Conservation (phyloP, 768 basidiomycete genomes). For the Russula ochroleuca region DNA sequence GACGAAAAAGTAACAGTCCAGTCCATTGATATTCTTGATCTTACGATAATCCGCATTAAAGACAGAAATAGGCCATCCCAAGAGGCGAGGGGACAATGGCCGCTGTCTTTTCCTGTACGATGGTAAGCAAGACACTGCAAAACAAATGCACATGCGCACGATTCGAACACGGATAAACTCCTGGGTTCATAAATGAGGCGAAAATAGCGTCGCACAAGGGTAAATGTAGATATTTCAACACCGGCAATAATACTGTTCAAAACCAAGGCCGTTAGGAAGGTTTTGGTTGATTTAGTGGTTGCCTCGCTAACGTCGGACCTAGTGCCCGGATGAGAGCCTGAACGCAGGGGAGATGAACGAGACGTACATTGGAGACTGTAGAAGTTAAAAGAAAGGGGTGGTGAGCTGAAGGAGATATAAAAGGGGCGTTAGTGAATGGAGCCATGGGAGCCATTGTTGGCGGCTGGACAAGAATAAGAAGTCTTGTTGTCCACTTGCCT, state of each 20-base stretch:
- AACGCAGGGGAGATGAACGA: neutral
- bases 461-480: neutral
- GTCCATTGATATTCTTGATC: slow-evolving; percentile 66
- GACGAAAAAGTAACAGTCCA: slow-evolving; percentile 93
- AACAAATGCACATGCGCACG: slow-evolving; percentile 34
- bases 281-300: slow-evolving; percentile 60
- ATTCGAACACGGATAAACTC: slow-evolving; percentile 55
- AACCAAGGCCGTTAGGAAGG: slow-evolving; percentile 81
- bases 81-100: slow-evolving; percentile 46
- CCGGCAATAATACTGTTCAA: slow-evolving; percentile 76
- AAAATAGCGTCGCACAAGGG: slow-evolving; percentile 81
- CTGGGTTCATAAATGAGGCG: slow-evolving; percentile 87
- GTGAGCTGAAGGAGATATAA: neutral
- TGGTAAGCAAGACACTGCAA: neutral
- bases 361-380: slow-evolving; percentile 14
- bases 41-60: slow-evolving; percentile 56
- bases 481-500: neutral
- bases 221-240: slow-evolving; percentile 69
- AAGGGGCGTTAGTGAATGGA: no score
- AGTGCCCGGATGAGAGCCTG: neutral
- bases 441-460: neutral
- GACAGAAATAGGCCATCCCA: slow-evolving; percentile 69
- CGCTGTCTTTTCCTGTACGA: slow-evolving; percentile 51
- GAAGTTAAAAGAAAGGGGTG: neutral
- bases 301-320: slow-evolving; percentile 42